These are phyloP conservation scores for Talaromyces liani DNA, from an alignment of 495 filamentous ascomycete genomes.

Conservation along the genomic window DNA sequence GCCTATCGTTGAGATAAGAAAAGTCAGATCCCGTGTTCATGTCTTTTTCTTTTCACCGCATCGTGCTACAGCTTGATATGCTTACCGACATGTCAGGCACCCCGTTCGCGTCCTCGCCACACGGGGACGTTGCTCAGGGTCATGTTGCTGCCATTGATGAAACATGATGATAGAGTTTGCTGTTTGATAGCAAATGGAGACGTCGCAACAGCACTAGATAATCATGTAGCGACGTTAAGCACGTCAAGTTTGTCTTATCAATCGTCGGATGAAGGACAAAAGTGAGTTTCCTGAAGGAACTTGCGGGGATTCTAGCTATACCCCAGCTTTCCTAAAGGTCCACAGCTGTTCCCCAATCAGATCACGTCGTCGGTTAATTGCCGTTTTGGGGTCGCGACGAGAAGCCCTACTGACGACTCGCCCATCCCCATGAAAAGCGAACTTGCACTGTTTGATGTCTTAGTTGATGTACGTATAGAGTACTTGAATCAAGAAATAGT, in stretches of 20 bases:
- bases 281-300: background rate
- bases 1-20: background rate
- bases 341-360: background rate
- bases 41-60: background rate
- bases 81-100: slow-evolving; percentile 3
- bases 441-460: background rate
- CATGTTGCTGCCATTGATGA: slow-evolving; percentile 6
- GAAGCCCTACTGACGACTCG: background rate
- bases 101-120: slow-evolving; percentile 3
- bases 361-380: background rate
- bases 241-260: background rate
- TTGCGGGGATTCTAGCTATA: background rate
- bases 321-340: background rate
- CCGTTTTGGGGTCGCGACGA: background rate
- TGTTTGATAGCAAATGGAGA: background rate
- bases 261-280: background rate
- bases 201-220: background rate
- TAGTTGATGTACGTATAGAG: background rate
- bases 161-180: background rate
- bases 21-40: background rate
- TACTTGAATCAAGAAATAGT: background rate
- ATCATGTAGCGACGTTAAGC: background rate
- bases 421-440: background rate
- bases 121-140: slow-evolving; percentile 1
- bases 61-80: background rate